Evolutionary conservation across 2,329 filamentous ascomycete genomes (phyloP).

Genomic region (Talaromyces marneffei): DNA sequence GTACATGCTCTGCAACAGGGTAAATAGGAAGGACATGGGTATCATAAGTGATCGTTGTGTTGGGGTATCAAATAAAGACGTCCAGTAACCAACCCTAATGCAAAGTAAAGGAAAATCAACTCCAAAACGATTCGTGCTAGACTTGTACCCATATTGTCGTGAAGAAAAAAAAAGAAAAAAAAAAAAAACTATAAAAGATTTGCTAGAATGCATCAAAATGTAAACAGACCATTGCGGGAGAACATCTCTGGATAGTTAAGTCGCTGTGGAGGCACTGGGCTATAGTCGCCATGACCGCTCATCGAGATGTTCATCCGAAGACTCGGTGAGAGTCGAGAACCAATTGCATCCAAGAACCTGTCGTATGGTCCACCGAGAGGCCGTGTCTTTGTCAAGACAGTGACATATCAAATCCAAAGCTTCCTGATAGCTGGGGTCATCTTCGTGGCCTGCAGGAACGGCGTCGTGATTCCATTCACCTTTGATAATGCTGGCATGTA

Average conservation of each 20-base stretch:
- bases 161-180: neutral
- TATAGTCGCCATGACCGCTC: constrained; percentile 35
- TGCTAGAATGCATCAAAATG: neutral
- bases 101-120: constrained; percentile 4
- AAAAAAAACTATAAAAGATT: neutral
- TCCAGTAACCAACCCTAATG: neutral
- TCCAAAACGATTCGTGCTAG: constrained; percentile 1
- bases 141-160: constrained; percentile 3
- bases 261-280: neutral
- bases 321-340: constrained; percentile 43
- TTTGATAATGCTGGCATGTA: constrained; percentile 54
- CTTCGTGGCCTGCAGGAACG: constrained; percentile 40
- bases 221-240: neutral
- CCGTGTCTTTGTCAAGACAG: constrained; percentile 54
- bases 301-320: constrained; percentile 24
- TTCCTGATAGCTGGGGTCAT: constrained; percentile 34
- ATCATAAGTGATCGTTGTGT: constrained; percentile 8
- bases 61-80: neutral
- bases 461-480: constrained; percentile 54
- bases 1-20: constrained; percentile 3
- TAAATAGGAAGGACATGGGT: neutral
- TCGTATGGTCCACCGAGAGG: constrained; percentile 52
- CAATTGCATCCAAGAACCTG: constrained; percentile 52
- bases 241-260: neutral
- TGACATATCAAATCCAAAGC: constrained; percentile 54